Percentiles rank a stretch among this genome's conserved stretches.
Conservation (phyloP, 2,329 filamentous ascomycete species). For the Botrytis pseudocinerea region DNA sequence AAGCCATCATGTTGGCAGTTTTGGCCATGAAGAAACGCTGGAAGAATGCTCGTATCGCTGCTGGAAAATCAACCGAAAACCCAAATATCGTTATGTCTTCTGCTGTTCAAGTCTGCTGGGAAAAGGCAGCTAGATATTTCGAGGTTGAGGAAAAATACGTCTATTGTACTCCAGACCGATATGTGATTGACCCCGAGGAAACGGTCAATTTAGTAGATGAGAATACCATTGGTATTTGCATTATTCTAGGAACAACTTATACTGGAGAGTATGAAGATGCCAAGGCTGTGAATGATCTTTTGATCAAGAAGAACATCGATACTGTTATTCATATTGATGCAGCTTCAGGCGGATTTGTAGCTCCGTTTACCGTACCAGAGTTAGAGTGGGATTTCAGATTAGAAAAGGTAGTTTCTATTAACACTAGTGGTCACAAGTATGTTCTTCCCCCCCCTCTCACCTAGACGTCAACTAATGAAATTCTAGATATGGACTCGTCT, state of each 20-base stretch:
- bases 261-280: conserved; percentile 89
- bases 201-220: conserved; percentile 63
- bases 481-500: conserved; percentile 63
- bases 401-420: conserved; percentile 87
- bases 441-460: conserved; percentile 34
- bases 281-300: conserved; percentile 85
- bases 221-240: conserved; percentile 86
- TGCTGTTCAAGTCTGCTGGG: conserved; percentile 96
- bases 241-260: conserved; percentile 89
- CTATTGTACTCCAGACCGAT: conserved; percentile 62
- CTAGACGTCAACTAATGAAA: conserved; percentile 17
- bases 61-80: conserved; percentile 74
- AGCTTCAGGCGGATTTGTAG: conserved; percentile 88
- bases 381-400: conserved; percentile 91
- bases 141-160: conserved; percentile 88
- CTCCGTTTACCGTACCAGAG: conserved; percentile 82
- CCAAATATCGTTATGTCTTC: conserved; percentile 97
- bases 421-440: conserved; percentile 90
- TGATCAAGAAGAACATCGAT: conserved; percentile 73
- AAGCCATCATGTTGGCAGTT: conserved; percentile 80
- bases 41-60: conserved; percentile 82
- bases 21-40: conserved; percentile 95
- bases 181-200: conserved; percentile 63
- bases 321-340: conserved; percentile 92
- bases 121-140: conserved; percentile 87